These are phyloP conservation scores for Kwoniella newhampshirensis DNA, from an alignment of 768 basidiomycete genomes.

Conservation along the genomic window DNA sequence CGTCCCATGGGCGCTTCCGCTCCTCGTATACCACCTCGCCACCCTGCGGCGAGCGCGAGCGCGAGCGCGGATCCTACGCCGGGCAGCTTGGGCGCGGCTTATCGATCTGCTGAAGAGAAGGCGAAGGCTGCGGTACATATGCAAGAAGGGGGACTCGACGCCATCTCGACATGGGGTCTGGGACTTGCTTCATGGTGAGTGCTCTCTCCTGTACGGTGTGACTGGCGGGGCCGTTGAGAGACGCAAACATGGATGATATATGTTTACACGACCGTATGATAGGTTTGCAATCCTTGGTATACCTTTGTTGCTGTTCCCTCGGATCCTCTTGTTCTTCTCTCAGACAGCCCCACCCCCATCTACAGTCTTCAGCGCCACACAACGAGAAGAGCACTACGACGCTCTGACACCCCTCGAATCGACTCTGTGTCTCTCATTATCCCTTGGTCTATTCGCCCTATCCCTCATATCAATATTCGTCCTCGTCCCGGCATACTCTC, in stretches of 20 bases:
- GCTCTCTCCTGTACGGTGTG: not conserved
- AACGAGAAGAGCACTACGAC: slow-evolving; percentile 46
- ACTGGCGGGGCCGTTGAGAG: too few species aligned
- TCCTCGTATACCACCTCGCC: slow-evolving; percentile 24
- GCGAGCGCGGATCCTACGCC: slow-evolving; percentile 13
- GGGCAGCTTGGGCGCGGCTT: slow-evolving; percentile 31
- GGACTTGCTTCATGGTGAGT: slow-evolving; percentile 46
- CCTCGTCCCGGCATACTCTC: slow-evolving; percentile 34
- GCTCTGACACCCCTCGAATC: slow-evolving; percentile 45
- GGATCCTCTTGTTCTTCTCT: slow-evolving; percentile 51
- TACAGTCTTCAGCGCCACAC: slow-evolving; percentile 8
- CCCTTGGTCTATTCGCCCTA: slow-evolving; percentile 27
- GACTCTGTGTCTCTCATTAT: slow-evolving; percentile 36
- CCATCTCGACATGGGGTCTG: slow-evolving; percentile 45
- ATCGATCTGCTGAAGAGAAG: slow-evolving; percentile 39
- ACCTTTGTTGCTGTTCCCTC: slow-evolving; percentile 50
- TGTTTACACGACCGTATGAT: too few species aligned
- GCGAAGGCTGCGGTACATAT: slow-evolving; percentile 46
- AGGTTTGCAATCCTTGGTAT: slow-evolving; percentile 47
- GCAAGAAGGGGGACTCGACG: slow-evolving; percentile 48
- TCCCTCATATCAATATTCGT: slow-evolving; percentile 33
- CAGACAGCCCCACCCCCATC: slow-evolving; percentile 35
- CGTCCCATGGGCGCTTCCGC: slow-evolving; percentile 28
- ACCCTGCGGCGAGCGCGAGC: slow-evolving; percentile 12
- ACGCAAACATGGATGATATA: too few species aligned